These are phyloP conservation scores for sorghum (Sorghum bicolor) DNA, from an alignment of 176 grass and related monocot species.

Conservation along the genomic window DNA sequence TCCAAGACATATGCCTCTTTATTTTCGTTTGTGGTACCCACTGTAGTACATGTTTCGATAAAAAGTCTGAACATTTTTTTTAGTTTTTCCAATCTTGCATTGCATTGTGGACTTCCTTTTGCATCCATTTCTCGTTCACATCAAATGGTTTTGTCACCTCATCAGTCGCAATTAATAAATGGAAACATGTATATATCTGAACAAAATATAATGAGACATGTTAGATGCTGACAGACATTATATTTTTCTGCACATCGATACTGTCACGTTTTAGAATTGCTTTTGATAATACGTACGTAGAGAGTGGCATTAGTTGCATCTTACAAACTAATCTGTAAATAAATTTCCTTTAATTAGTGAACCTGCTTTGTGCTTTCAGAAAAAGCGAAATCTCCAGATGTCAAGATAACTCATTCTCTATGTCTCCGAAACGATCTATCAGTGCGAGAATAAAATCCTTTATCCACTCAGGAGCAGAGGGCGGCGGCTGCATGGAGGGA, in stretches of 20 bases:
- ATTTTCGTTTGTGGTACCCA: background rate
- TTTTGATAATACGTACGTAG: background rate
- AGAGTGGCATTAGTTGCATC: background rate
- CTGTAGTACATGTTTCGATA: background rate
- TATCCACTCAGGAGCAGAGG: slow-evolving; percentile 23
- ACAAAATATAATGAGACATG: background rate
- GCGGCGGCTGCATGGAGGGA: slow-evolving; percentile 14
- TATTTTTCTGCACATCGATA: background rate
- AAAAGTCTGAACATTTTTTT: background rate
- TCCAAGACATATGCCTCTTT: background rate
- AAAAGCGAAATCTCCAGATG: slow-evolving; percentile 7
- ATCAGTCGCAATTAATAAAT: background rate
- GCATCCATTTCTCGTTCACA: background rate
- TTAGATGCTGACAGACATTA: background rate
- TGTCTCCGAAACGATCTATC: slow-evolving; percentile 29
- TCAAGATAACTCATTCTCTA: slow-evolving; percentile 13
- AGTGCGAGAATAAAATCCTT: slow-evolving; percentile 39
- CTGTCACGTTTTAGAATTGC: background rate
- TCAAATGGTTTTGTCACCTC: background rate
- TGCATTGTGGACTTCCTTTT: background rate
- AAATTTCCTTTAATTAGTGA: background rate
- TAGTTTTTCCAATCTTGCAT: background rate
- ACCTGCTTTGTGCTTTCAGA: background rate
- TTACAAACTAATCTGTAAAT: background rate
- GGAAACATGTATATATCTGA: background rate